Conservation (phyloP, 2,329 filamentous ascomycete genomes). For the Fusarium stilboides region DNA sequence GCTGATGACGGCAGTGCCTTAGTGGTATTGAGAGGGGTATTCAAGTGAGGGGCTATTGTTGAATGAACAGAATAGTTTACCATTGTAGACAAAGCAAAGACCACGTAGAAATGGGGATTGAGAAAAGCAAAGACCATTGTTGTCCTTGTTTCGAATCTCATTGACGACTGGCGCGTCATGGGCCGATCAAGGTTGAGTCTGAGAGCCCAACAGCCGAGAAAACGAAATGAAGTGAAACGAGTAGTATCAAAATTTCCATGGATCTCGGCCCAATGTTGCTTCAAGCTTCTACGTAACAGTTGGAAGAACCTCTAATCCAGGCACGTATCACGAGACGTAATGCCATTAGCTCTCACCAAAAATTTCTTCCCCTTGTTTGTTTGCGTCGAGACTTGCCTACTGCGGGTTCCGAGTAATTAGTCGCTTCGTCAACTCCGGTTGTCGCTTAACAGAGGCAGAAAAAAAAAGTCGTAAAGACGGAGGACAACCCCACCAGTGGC, state of each 20-base stretch:
- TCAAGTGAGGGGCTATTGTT: slow-evolving; percentile 34
- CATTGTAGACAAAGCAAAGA: background rate
- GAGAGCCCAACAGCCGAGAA: background rate
- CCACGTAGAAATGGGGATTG: background rate
- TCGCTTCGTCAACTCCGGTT: slow-evolving; percentile 47
- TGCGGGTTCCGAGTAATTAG: slow-evolving; percentile 45
- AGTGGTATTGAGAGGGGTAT: slow-evolving; percentile 19
- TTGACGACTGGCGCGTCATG: background rate
- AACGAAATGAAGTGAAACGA: slow-evolving; percentile 3
- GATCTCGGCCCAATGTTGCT: slow-evolving; percentile 6
- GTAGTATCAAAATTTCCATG: background rate
- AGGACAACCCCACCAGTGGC: slow-evolving; percentile 43
- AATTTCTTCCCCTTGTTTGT: slow-evolving; percentile 15
- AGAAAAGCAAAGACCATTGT: background rate
- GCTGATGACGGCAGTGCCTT: slow-evolving; percentile 48
- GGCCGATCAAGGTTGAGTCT: background rate
- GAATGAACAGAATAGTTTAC: slow-evolving; percentile 12
- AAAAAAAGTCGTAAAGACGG: slow-evolving; percentile 21
- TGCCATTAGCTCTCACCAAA: slow-evolving; percentile 25
- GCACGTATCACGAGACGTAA: slow-evolving; percentile 19
- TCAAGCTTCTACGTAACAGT: slow-evolving; percentile 4
- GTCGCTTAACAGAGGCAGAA: slow-evolving; percentile 31
- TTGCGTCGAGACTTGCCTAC: slow-evolving; percentile 42
- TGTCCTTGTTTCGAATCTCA: background rate
- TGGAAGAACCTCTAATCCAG: slow-evolving; percentile 17